phyloP scores from a whole-genome alignment of 441 rosid genomes.

The Euphorbia celastroides region DNA sequence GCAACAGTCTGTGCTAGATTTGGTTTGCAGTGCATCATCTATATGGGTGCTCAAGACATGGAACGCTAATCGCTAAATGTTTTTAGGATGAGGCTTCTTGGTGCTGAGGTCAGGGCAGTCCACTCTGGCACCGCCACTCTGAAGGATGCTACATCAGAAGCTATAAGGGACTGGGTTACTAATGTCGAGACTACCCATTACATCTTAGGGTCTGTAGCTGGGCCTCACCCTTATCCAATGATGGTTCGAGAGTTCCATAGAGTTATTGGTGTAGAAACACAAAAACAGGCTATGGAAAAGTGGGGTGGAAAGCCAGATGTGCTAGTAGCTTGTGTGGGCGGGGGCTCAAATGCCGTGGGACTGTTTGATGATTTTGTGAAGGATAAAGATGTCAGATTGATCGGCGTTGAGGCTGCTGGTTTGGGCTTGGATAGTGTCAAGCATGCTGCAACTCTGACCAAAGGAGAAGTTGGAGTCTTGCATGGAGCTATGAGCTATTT shows the following conservation, averaged over 20 bases:
- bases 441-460: slow-evolving; percentile 85
- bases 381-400: slow-evolving; percentile 68
- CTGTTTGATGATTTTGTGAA: slow-evolving; percentile 83
- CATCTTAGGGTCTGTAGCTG: slow-evolving; percentile 90
- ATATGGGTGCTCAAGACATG: slow-evolving; percentile 97
- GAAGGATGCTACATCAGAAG: slow-evolving; percentile 92
- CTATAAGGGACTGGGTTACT: slow-evolving; percentile 95
- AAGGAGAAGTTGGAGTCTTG: slow-evolving; percentile 85
- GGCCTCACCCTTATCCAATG: slow-evolving; percentile 95
- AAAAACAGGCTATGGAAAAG: slow-evolving; percentile 76
- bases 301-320: slow-evolving; percentile 98
- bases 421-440: slow-evolving; percentile 88
- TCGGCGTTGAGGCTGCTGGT: slow-evolving; percentile 96
- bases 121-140: slow-evolving; percentile 90
- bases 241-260: slow-evolving; percentile 95
- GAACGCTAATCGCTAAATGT: slow-evolving; percentile 87
- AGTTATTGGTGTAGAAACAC: slow-evolving; percentile 80
- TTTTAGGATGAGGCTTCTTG: slow-evolving; percentile 89
- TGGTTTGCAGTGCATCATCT: slow-evolving; percentile 68
- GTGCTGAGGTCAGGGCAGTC: slow-evolving; percentile 84
- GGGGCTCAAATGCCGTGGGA: slow-evolving; percentile 94
- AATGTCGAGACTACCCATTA: slow-evolving; percentile 94
- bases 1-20: slow-evolving; percentile 94
- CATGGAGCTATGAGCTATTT: slow-evolving; percentile 97
- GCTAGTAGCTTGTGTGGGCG: slow-evolving; percentile 90